These are phyloP conservation scores for Periconia sp. DNA, from an alignment of 2,329 filamentous ascomycete species.

Conservation along the genomic window DNA sequence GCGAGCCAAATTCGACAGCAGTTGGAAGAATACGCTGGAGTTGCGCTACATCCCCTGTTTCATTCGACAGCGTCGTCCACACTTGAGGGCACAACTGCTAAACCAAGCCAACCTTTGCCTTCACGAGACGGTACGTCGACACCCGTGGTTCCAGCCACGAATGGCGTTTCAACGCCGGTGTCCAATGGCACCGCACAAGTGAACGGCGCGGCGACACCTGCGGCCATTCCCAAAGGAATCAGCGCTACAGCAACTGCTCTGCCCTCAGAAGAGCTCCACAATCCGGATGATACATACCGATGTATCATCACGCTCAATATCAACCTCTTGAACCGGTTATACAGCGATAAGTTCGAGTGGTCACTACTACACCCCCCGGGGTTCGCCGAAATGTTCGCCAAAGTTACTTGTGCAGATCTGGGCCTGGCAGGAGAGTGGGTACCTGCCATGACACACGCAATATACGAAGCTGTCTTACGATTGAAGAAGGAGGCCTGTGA, in stretches of 20 bases:
- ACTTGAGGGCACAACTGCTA: conserved; percentile 35
- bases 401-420: conserved; percentile 89
- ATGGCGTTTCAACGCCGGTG: conserved; percentile 63
- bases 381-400: conserved; percentile 90
- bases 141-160: conserved; percentile 53
- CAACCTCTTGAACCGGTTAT: conserved; percentile 87
- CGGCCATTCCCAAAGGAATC: conserved; percentile 61
- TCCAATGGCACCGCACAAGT: conserved; percentile 51
- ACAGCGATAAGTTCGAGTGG: conserved; percentile 98
- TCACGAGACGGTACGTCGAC: conserved; percentile 60
- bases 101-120: conserved; percentile 44
- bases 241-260: conserved; percentile 71
- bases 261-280: conserved; percentile 74
- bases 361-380: conserved; percentile 90
- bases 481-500: conserved; percentile 97
- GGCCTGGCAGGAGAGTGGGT: conserved; percentile 93
- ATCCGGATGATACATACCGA: conserved; percentile 92
- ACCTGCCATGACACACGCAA: conserved; percentile 90
- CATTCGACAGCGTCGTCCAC: conserved; percentile 59
- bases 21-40: conserved; percentile 92
- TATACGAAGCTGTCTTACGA: conserved; percentile 91
- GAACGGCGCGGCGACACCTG: conserved; percentile 53
- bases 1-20: conserved; percentile 94
- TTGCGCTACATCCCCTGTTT: conserved; percentile 91
- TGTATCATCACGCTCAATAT: conserved; percentile 92